phyloP scores from a whole-genome alignment of 441 rosid species.

The Adansonia gregorii region DNA sequence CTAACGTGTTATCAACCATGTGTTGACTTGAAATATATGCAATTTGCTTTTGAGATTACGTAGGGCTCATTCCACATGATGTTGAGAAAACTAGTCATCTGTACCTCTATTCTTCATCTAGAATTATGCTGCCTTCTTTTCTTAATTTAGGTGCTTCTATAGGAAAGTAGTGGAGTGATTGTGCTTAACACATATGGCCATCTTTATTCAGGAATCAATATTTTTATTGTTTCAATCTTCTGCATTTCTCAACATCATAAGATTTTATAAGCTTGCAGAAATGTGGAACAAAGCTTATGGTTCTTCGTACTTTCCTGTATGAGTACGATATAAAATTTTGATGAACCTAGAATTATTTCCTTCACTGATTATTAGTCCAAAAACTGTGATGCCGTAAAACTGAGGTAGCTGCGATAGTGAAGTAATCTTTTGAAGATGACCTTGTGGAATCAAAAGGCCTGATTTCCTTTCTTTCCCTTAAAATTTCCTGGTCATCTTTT shows the following conservation, averaged over 20 bases:
- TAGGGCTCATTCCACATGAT: constrained; percentile 14
- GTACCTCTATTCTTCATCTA: neutral
- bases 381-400: constrained; percentile 5
- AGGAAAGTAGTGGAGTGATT: constrained; percentile 10
- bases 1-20: neutral
- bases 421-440: neutral
- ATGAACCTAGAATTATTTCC: neutral
- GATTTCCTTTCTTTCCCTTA: neutral
- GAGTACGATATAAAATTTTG: neutral
- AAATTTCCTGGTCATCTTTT: neutral
- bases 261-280: constrained; percentile 9
- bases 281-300: constrained; percentile 14
- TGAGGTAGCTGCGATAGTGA: constrained; percentile 2
- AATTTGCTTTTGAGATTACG: neutral
- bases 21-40: neutral
- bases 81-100: constrained; percentile 9
- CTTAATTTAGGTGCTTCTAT: neutral
- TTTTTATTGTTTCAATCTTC: neutral
- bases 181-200: neutral
- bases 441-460: neutral
- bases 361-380: neutral
- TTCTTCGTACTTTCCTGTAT: constrained; percentile 1
- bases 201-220: constrained; percentile 1
- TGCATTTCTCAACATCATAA: constrained; percentile 1
- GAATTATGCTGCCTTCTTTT: constrained; percentile 6